These are phyloP conservation scores for Yamadazyma takamatsuzukensis DNA, from an alignment of 805 yeast genomes.

Conservation along the genomic window DNA sequence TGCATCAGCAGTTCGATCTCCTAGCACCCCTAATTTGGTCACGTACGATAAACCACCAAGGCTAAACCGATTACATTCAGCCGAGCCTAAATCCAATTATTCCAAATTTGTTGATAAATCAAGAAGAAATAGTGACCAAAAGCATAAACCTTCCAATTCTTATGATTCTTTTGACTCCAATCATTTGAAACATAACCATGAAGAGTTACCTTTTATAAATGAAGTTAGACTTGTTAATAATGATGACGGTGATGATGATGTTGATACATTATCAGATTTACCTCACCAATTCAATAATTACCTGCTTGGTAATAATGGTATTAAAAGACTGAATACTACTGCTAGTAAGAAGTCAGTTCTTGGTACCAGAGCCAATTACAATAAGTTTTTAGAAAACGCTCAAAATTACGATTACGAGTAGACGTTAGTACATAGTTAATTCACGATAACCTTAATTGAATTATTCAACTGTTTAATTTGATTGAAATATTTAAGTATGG, in stretches of 20 bases:
- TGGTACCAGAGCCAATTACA: constrained; percentile 38
- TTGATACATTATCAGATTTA: constrained; percentile 1
- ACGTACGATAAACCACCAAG: constrained; percentile 13
- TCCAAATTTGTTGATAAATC: constrained; percentile 10
- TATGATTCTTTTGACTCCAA: constrained; percentile 11
- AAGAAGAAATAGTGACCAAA: constrained; percentile 1
- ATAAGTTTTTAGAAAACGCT: constrained; percentile 33
- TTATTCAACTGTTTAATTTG: too few species aligned
- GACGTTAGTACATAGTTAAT: too few species aligned
- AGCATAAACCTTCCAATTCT: constrained; percentile 7
- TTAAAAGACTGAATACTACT: constrained; percentile 26
- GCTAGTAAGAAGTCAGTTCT: constrained; percentile 33
- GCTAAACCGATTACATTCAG: constrained; percentile 13
- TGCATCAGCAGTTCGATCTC: constrained; percentile 4
- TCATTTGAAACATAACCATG: constrained; percentile 12
- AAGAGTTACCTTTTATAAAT: constrained; percentile 36
- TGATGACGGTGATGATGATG: constrained; percentile 7
- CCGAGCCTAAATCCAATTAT: constrained; percentile 14
- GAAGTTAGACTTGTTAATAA: constrained; percentile 25
- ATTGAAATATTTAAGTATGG: too few species aligned
- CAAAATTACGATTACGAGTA: constrained; percentile 9
- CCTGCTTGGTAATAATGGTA: not conserved
- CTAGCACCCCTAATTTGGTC: constrained; percentile 17
- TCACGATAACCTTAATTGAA: too few species aligned
- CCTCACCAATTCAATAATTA: constrained; percentile 1